Base-by-base conservation (phyloP, 2,329 filamentous ascomycete genomes). In the Xylogone sp. region DNA sequence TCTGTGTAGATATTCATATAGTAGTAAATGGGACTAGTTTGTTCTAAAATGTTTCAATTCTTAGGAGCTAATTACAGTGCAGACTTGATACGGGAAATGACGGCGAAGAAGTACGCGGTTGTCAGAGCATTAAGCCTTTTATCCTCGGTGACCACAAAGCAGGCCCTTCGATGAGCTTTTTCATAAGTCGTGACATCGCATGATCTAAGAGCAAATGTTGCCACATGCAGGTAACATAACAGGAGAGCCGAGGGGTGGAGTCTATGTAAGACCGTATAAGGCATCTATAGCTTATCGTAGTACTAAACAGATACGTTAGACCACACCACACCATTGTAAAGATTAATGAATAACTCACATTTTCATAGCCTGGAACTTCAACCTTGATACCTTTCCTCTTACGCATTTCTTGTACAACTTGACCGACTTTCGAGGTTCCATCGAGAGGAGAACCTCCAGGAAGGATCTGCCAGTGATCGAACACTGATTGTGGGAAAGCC, bases 301-400 rank as follows among this genome's bases (percentile, higher is more conserved):
- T 96, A 96, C 89, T 96, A 69, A 65, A 66, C 62, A 61, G 24
- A 47, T 45, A 59, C 59, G 74, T 81, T 70, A 78, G 69, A 56
- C n/a, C n/a, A 63, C 48, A 21, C 42, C 43, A 46, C 51, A 58
- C 22, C 43, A n/a, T n/a, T 22, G 18, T 39, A 21, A 24, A 34
- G 22, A 39, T 2, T 29, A 19, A 22, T 21, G 8, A 42, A 53
- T 53, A 60, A 88, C 90, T 90, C 84, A 94, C 90, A 84, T 97
- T 96, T 72, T 90, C 90, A 79, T 91, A 86, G 73, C 87, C 89
- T 67, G 94, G 93, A 72, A 97, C 88, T 68, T 90, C 84, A 70
- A 87, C 78, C 90, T 99, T 99, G 83, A 99, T 81, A 90, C 93
- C 94, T 90, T 99, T 99, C 79, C 93, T 90, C 87, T 97, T 97